phyloP scores from a whole-genome alignment of 768 basidiomycete genomes.

The Calocybe cyanea region DNA sequence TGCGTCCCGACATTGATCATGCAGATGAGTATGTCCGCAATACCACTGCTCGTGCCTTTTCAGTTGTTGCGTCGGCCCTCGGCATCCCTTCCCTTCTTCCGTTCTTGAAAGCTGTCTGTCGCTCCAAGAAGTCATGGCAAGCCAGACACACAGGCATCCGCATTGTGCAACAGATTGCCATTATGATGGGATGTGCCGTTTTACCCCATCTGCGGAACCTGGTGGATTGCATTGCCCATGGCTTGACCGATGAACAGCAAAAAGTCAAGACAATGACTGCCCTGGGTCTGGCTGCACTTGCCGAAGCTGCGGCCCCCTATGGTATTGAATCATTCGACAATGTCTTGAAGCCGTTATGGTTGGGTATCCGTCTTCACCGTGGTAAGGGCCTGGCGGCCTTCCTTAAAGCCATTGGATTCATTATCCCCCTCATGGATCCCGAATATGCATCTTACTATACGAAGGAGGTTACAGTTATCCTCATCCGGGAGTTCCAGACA shows the following conservation, averaged over 20 bases:
- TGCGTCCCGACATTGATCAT: slow-evolving; percentile 99
- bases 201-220: slow-evolving; percentile 95
- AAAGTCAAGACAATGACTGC: slow-evolving; percentile 97
- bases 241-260: slow-evolving; percentile 90
- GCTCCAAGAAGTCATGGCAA: slow-evolving; percentile 99
- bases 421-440: slow-evolving; percentile 99
- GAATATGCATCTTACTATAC: slow-evolving; percentile 99
- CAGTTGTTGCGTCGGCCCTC: slow-evolving; percentile 96
- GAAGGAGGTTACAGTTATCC: slow-evolving; percentile 94
- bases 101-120: slow-evolving; percentile 97
- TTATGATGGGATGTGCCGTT: slow-evolving; percentile 99
- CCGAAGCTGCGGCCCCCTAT: slow-evolving; percentile 96
- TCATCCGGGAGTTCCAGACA: slow-evolving; percentile 97
- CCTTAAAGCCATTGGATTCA: slow-evolving; percentile 97
- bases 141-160: slow-evolving; percentile 99
- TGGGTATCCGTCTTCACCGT: slow-evolving; percentile 91
- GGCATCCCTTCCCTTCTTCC: slow-evolving; percentile 97
- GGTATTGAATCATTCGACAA: slow-evolving; percentile 99
- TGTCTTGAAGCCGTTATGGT: slow-evolving; percentile 91
- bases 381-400: slow-evolving; percentile 95
- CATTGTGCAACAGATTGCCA: slow-evolving; percentile 98
- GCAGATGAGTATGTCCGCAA: slow-evolving; percentile 99
- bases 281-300: slow-evolving; percentile 85
- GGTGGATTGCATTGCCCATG: slow-evolving; percentile 93
- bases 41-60: slow-evolving; percentile 97